A percentile compares a stretch with the other conserved stretches of the same genome.
These are phyloP conservation scores for Astragalus glycyphyllos DNA, from an alignment of 306 rosid genomes.

Conservation along the genomic window DNA sequence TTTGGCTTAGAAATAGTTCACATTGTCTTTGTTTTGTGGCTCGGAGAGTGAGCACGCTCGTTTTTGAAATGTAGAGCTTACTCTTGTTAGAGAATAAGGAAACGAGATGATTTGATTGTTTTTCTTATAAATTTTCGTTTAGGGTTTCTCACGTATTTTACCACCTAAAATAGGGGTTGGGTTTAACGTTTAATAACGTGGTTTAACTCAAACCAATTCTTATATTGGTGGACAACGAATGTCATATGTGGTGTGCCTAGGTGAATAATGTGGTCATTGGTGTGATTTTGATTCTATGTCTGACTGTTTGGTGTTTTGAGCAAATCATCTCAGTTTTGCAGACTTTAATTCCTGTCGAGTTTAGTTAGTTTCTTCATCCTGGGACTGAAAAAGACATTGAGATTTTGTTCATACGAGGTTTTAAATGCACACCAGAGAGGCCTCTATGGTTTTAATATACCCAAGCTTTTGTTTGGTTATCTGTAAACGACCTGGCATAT, in stretches of 20 bases:
- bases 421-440: background rate
- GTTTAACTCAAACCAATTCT: background rate
- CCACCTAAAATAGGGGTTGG: conserved; percentile 31
- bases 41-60: background rate
- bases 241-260: background rate
- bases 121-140: background rate
- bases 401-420: background rate
- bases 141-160: conserved; percentile 7
- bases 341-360: background rate
- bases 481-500: background rate
- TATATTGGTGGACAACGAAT: background rate
- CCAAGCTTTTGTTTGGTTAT: conserved; percentile 1
- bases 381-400: background rate
- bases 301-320: background rate
- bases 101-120: background rate
- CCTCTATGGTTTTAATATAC: background rate
- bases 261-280: conserved; percentile 28
- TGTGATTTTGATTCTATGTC: background rate
- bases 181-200: conserved; percentile 40
- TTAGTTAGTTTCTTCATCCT: background rate
- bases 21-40: conserved; percentile 47
- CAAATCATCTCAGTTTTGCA: conserved; percentile 13
- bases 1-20: conserved; percentile 32
- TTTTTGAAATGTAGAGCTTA: conserved; percentile 1
- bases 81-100: background rate